A percentile compares a stretch with the other conserved stretches of the same genome.
Evolutionary conservation across 768 basidiomycete species (phyloP).

Genomic region (Paxillus involutus): DNA sequence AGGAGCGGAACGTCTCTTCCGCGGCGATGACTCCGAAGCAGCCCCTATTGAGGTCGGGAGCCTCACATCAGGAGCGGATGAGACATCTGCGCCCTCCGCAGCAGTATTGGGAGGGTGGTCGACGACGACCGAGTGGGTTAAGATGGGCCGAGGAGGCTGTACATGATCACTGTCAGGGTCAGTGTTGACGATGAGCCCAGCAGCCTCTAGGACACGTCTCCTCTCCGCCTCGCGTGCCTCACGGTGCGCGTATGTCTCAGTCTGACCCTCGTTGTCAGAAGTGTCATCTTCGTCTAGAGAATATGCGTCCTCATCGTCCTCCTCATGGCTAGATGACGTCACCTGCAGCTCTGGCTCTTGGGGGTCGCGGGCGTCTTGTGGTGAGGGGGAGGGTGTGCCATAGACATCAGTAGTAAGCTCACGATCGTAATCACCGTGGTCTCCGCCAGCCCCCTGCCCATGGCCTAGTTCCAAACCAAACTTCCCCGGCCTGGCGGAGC

Average conservation of each 20-base stretch:
- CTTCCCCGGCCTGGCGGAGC: background rate
- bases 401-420: conserved; percentile 18
- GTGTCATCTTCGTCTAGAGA: conserved; percentile 30
- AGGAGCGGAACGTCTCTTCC: conserved; percentile 27
- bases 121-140: background rate
- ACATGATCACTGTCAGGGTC: conserved; percentile 25
- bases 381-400: conserved; percentile 23
- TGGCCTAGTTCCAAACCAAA: background rate
- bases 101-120: conserved; percentile 38
- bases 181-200: conserved; percentile 77
- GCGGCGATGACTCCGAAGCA: conserved; percentile 38
- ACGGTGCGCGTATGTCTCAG: conserved; percentile 50
- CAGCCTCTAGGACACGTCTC: conserved; percentile 82
- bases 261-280: conserved; percentile 21
- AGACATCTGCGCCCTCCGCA: conserved; percentile 39
- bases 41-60: conserved; percentile 32
- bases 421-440: background rate
- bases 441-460: conserved; percentile 1
- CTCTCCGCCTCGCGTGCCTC: conserved; percentile 72
- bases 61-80: conserved; percentile 13
- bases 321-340: conserved; percentile 17
- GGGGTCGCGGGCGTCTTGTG: conserved; percentile 10
- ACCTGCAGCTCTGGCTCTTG: conserved; percentile 5
- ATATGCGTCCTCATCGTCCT: conserved; percentile 33
- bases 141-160: background rate